Evolutionary conservation across 2,329 filamentous ascomycete genomes (phyloP), one percentile per base, ranked within the genome.

Genomic region (Colletotrichum nymphaeae): DNA sequence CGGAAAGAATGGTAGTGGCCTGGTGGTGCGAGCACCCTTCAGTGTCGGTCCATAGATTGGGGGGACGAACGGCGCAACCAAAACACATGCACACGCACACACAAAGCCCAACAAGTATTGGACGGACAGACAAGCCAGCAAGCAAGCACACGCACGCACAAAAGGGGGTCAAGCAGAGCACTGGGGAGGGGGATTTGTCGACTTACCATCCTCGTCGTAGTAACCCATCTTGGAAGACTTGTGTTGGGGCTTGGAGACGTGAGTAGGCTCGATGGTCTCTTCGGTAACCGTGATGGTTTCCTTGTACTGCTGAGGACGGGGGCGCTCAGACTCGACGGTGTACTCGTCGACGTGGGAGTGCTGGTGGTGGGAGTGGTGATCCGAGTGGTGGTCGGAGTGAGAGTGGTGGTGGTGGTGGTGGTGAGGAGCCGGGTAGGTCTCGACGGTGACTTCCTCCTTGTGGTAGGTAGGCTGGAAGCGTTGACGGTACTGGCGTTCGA

Each of bases 401-500:
- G 67, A 84, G 83, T 74, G 42, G 67, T 72, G 69, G 66, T 70
- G 42, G 42, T 46, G 42, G 42, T 49, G 42, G 19, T 49, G 67
- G 28, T 60, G 84, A 83, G 73, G 84, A 80, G 76, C 86, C 84
- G 78, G 84, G 82, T 76, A 72, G 75, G 74, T 76, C 70, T 77
- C 67, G 78, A 81, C 80, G 69, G 76, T 74, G 72, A 79, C 76
- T 66, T 85, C 81, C 74, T 86, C 82, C 69, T 77, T 77, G 72
- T 82, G 78, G 82, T 86, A 86, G 80, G 81, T 83, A 77, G 88
- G 86, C 78, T 90, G 89, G 83, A 87, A 86, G 77, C 88, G 89
- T 81, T 90, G 84, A 80, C 91, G 90, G 83, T 92, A 92, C 84
- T 92, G 87, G 84, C 89, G 89, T 84, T 93, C 91, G 80, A 89